Base-by-base conservation (phyloP, 2,329 filamentous ascomycete species). In the Scedosporium apiospermum region DNA sequence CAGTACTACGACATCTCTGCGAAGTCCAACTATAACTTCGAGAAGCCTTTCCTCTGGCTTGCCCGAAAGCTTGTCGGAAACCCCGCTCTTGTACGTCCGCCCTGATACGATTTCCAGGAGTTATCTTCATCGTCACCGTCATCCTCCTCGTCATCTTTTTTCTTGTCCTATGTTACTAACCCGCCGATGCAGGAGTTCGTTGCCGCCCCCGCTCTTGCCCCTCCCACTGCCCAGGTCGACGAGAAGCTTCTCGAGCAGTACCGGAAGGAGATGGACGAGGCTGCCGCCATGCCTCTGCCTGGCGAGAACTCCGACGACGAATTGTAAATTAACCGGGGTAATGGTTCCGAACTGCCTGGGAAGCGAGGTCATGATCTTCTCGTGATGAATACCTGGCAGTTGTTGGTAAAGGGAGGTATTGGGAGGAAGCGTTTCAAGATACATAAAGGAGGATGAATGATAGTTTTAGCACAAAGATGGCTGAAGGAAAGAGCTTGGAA, bases 21-120 rank as follows among this genome's bases (percentile, higher is more conserved):
- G 80, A 99, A 98, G 85, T 97, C 93, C 75, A 98, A 98, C 86
- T 98, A 99, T 84, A 98, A 98, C 88, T 98, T 98, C 79, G 93
- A 98, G 88, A 99, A 98, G 88, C 93, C 93, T 67, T 98, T 99
- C 91, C 89, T 98, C 72, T 98, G 95, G 95, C 89, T 99, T 72
- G 93, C 93, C 71, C 88, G 95, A 78, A 99, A 99, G 88, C 88
- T 99, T 64, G 93, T 96, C 71, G 95, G 93, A 79, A 98, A 98
- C 85, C 83, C 91, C 72, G 78, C 81, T 73, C 67, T 71, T 58
- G 65, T 67, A 66, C 59, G 68, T 2, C 30, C 30, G 51, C 44
- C 6, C 23, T 14, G 21, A 14, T 18, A 12, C 26, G 26, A 27
- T 53, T 44, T 18, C 49, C 27, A 7, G 10, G 6, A 16, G 5